Evolutionary conservation across 2,329 filamentous ascomycete genomes (phyloP).

Genomic region (Pleochaeta shiraiana): DNA sequence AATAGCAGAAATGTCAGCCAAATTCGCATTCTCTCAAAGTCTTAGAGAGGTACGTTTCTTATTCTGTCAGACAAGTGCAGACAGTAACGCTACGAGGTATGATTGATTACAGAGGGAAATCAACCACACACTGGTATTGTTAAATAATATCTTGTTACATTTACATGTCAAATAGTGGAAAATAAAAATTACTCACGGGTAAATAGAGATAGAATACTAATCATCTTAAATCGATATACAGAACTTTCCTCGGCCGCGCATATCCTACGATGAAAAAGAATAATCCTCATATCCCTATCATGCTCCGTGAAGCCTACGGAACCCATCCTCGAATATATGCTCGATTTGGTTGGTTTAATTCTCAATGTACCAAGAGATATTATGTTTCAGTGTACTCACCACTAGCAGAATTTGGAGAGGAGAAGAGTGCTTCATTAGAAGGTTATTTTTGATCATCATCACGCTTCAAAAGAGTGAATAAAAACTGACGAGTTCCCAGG

Average conservation of each 20-base stretch:
- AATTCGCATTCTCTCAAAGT: slow-evolving; percentile 75
- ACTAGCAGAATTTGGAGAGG: slow-evolving; percentile 37
- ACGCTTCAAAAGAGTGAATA: too few relatives aligned
- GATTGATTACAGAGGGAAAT: neutral
- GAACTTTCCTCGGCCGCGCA: slow-evolving; percentile 71
- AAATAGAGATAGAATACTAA: neutral
- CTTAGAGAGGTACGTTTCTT: slow-evolving; percentile 95
- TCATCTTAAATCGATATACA: slow-evolving; percentile 19
- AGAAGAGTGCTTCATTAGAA: slow-evolving; percentile 39
- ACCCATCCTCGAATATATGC: slow-evolving; percentile 74
- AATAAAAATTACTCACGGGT: neutral
- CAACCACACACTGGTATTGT: neutral
- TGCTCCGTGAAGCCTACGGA: slow-evolving; percentile 79
- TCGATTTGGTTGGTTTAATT: slow-evolving; percentile 51
- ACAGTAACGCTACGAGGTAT: slow-evolving; percentile 74
- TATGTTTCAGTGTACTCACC: slow-evolving; percentile 5
- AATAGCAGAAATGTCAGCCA: slow-evolving; percentile 69
- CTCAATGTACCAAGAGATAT: too few relatives aligned
- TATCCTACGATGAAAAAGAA: slow-evolving; percentile 99
- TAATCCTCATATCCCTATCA: slow-evolving; percentile 83
- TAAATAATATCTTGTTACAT: too few relatives aligned
- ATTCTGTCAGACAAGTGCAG: slow-evolving; percentile 86
- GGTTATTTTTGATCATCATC: too few relatives aligned
- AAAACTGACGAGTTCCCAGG: too few relatives aligned
- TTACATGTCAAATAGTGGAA: too few relatives aligned